A percentile compares a stretch with the other conserved stretches of the same genome.
These are phyloP conservation scores for Solanum boliviense DNA, from an alignment of 257 asterid genomes.

Conservation along the genomic window DNA sequence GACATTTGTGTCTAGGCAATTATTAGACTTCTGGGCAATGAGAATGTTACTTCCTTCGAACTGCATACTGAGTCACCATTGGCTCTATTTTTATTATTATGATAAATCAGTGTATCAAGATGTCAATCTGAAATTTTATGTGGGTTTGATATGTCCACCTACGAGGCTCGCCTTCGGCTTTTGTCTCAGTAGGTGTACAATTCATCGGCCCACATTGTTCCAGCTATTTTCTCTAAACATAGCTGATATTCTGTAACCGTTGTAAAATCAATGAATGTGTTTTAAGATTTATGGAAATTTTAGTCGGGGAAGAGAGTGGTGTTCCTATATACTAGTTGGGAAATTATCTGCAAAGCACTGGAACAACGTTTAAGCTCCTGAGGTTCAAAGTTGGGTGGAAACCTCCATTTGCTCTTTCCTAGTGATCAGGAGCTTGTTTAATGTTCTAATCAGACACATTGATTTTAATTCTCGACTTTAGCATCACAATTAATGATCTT, in stretches of 20 bases:
- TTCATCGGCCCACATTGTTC: neutral
- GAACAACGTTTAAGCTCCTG: neutral
- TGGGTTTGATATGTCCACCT: neutral
- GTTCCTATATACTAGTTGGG: neutral
- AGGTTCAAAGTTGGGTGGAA: neutral
- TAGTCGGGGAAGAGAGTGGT: neutral
- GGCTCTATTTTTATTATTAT: neutral
- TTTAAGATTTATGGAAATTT: neutral
- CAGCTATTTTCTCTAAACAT: neutral
- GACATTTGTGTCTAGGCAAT: neutral
- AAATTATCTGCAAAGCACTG: neutral
- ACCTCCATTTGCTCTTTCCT: neutral
- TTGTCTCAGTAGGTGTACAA: neutral
- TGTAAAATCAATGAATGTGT: neutral
- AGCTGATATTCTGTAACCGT: neutral
- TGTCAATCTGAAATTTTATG: neutral
- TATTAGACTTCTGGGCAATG: neutral
- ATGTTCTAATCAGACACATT: neutral
- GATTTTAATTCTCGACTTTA: neutral
- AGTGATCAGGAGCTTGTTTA: neutral
- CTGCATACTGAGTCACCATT: neutral
- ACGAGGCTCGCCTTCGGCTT: neutral
- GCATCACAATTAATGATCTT: neutral
- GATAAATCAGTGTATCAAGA: neutral
- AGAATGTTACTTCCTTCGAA: neutral